phyloP scores from a whole-genome alignment of 495 filamentous ascomycete genomes.

The Umbilicaria muhlenbergii region DNA sequence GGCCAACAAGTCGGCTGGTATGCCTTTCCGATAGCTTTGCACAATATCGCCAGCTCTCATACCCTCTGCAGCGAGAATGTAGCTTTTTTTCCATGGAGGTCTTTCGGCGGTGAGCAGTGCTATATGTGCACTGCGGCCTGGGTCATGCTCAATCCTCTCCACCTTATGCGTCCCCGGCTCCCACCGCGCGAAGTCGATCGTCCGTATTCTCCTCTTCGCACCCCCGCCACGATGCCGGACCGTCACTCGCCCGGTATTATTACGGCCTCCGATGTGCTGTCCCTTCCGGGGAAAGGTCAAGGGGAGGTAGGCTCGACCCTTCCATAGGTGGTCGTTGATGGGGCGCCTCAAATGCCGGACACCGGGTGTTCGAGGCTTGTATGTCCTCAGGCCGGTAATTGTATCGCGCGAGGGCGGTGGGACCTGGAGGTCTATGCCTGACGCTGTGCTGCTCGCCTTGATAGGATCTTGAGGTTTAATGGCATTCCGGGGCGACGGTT shows the following conservation, averaged over 20 bases:
- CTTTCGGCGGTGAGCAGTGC: constrained; percentile 52
- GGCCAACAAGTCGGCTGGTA: constrained; percentile 66
- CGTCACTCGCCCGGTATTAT: constrained; percentile 69
- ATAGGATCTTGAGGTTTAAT: too few relatives aligned
- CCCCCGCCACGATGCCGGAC: constrained; percentile 86
- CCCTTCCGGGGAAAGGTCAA: constrained; percentile 86
- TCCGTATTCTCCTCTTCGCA: constrained; percentile 77
- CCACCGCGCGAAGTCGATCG: constrained; percentile 68
- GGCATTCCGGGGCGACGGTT: constrained; percentile 25
- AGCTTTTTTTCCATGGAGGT: constrained; percentile 49
- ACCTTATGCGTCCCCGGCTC: constrained; percentile 67
- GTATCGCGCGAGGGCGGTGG: constrained; percentile 17
- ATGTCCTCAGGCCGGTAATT: constrained; percentile 44
- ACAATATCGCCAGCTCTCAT: constrained; percentile 84
- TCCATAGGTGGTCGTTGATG: constrained; percentile 93
- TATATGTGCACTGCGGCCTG: constrained; percentile 84
- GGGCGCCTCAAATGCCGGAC: constrained; percentile 78
- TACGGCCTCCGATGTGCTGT: constrained; percentile 80
- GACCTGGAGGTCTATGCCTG: constrained; percentile 11
- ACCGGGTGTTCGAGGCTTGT: constrained; percentile 91
- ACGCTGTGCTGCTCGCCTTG: too few relatives aligned
- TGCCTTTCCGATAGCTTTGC: constrained; percentile 77
- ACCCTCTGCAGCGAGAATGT: constrained; percentile 85
- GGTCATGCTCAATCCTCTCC: constrained; percentile 91
- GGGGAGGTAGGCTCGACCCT: constrained; percentile 66